A percentile compares a stretch with the other conserved stretches of the same genome.
These are phyloP conservation scores for Aphanomyces euteiches DNA, from an alignment of 352 stramenopile genomes.

Conservation along the genomic window DNA sequence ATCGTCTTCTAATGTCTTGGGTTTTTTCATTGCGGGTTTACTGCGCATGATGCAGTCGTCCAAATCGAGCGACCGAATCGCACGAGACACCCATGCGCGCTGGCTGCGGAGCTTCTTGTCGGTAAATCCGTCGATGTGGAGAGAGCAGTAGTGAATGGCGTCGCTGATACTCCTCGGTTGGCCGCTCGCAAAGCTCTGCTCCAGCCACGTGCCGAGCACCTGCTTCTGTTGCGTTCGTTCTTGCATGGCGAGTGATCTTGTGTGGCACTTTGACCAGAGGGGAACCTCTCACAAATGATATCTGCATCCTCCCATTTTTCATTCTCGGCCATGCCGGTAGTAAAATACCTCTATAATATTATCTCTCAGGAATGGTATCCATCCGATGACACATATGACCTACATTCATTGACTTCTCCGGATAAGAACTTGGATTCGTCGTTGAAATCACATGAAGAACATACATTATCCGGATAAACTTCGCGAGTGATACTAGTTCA, in stretches of 20 bases:
- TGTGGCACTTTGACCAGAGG: background rate
- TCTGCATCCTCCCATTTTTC: background rate
- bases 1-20: background rate
- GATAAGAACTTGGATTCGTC: too few species aligned
- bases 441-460: too few species aligned
- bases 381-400: too few species aligned
- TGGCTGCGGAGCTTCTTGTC: slow-evolving; percentile 19
- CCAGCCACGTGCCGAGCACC: slow-evolving; percentile 16
- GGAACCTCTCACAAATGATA: background rate
- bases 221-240: slow-evolving; percentile 10
- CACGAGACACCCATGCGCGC: slow-evolving; percentile 5
- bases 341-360: too few species aligned
- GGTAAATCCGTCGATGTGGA: slow-evolving; percentile 17
- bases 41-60: slow-evolving; percentile 16
- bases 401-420: too few species aligned
- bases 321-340: background rate
- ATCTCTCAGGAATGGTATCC: too few species aligned
- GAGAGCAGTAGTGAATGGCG: slow-evolving; percentile 7
- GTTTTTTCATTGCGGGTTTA: slow-evolving; percentile 1
- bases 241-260: slow-evolving; percentile 7
- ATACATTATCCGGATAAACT: too few species aligned
- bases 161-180: slow-evolving; percentile 8
- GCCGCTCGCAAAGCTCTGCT: slow-evolving; percentile 18
- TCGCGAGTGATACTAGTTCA: too few species aligned
- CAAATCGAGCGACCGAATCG: slow-evolving; percentile 17